phyloP scores from a whole-genome alignment of 495 filamentous ascomycete species.

The Tuber melanosporum region DNA sequence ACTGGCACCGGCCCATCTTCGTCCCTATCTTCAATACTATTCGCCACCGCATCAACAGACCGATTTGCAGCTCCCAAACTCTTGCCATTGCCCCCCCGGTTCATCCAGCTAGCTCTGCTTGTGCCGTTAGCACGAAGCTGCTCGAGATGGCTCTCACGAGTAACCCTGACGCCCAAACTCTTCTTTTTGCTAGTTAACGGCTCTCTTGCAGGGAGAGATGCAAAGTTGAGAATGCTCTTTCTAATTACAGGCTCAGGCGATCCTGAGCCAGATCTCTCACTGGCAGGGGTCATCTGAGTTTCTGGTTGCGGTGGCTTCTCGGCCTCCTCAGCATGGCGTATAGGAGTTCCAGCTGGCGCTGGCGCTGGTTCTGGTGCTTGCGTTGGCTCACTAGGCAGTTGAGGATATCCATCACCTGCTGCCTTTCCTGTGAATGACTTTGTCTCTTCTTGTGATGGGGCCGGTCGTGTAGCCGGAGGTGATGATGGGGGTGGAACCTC shows the following conservation, averaged over 20 bases:
- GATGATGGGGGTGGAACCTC: conserved; percentile 28
- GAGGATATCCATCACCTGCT: not conserved
- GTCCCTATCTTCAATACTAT: conserved; percentile 52
- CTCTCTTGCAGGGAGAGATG: conserved; percentile 83
- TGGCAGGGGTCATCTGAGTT: conserved; percentile 19
- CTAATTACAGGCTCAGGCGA: conserved; percentile 56
- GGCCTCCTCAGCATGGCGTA: not conserved
- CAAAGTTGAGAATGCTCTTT: conserved; percentile 90
- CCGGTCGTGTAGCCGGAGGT: conserved; percentile 8
- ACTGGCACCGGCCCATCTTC: conserved; percentile 43
- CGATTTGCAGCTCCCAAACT: conserved; percentile 48
- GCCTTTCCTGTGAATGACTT: not conserved
- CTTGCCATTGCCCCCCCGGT: conserved; percentile 42
- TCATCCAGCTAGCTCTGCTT: conserved; percentile 46
- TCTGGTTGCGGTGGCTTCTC: conserved; percentile 8
- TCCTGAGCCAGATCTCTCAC: conserved; percentile 28
- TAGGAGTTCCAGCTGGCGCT: conserved; percentile 5
- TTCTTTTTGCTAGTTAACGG: conserved; percentile 73
- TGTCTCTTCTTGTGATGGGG: not conserved
- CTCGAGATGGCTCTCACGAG: conserved; percentile 74
- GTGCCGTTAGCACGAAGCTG: conserved; percentile 49
- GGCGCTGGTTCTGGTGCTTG: not conserved
- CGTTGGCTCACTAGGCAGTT: not conserved
- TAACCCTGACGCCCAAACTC: conserved; percentile 63
- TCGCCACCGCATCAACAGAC: conserved; percentile 48